Evolutionary conservation across 2,329 filamentous ascomycete species (phyloP), one percentile per base, ranked within the genome.

Genomic region (Penicillium nordicum): DNA sequence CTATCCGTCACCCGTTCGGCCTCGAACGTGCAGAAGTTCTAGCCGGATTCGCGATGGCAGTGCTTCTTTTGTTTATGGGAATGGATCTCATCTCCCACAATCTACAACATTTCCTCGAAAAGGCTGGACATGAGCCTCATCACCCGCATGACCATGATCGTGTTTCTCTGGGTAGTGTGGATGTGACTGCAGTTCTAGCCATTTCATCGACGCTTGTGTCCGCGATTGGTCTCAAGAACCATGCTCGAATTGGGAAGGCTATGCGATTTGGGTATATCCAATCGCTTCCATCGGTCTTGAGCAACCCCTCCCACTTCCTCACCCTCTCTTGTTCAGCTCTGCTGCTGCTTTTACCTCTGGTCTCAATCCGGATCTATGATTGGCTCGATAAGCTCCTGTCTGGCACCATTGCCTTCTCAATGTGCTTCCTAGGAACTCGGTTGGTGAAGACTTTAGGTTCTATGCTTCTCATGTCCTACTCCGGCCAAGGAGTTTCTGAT

Each of bases 61-160:
- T 99, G 38, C 91, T 97, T 59, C 84, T 99, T 12, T 84, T 96
- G n/a, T 99, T 99, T 75, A 96, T 96, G 80, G 93, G 93, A 21
- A 88, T 97, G 67, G 94, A 99, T 67, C 84, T 99, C 47, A 88
- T 99, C 59, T 96, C 90, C 40, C 94, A 99, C 72, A 93, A 91
- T 58, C 80, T 96, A 16, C 94, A 96, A 71, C 93, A 99, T 73
- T 84, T 92, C n/a, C 84, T 99, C 11, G 93, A 97, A 74, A 80
- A 84, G 21, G 86, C 87, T 14, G 81, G 81, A 16, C 90, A 96
- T 67, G 82, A 87, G 52, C 81, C 90, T 23, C 91, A 96, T 67
- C 87, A 89, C 66, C 79, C 81, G 4, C 85, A 89, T 62, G 74
- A 73, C 1, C 88, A 93, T 65, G 82, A 85, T 32, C 80, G 84